Percentiles rank a stretch among this genome's conserved stretches.
Evolutionary conservation across 495 filamentous ascomycete genomes (phyloP).

Genomic region (Gamarada debralockiae): DNA sequence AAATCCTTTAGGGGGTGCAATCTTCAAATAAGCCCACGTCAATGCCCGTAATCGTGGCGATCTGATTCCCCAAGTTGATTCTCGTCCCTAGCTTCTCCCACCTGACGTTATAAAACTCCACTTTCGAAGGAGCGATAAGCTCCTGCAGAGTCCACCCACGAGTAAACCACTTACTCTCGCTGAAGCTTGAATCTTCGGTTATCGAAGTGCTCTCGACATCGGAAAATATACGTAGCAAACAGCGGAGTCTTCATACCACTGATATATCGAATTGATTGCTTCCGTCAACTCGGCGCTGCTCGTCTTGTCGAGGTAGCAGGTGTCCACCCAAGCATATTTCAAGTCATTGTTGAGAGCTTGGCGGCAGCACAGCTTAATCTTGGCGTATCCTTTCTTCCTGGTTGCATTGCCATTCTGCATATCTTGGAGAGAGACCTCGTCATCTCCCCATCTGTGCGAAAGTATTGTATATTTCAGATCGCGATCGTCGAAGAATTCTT

Average conservation of each 20-base stretch:
- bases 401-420: not conserved
- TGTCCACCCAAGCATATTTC: constrained; percentile 33
- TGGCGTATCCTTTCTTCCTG: constrained; percentile 22
- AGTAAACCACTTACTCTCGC: not conserved
- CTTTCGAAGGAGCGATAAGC: not conserved
- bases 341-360: not conserved
- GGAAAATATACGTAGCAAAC: not conserved
- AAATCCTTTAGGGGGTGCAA: not conserved
- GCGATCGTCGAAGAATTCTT: not conserved
- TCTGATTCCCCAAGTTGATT: not conserved
- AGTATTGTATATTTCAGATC: constrained; percentile 20
- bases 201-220: not conserved
- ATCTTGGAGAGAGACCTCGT: not conserved
- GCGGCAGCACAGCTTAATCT: not conserved
- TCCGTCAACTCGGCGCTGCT: constrained; percentile 27
- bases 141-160: too few relatives aligned
- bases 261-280: not conserved
- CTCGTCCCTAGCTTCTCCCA: not conserved
- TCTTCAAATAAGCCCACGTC: not conserved
- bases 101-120: not conserved
- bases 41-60: not conserved
- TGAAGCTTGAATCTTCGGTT: not conserved
- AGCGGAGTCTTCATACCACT: not conserved
- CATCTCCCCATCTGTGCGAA: constrained; percentile 1
- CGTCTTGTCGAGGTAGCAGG: constrained; percentile 32